phyloP scores from a whole-genome alignment of 768 basidiomycete genomes.

The Dentipellis fragilis region DNA sequence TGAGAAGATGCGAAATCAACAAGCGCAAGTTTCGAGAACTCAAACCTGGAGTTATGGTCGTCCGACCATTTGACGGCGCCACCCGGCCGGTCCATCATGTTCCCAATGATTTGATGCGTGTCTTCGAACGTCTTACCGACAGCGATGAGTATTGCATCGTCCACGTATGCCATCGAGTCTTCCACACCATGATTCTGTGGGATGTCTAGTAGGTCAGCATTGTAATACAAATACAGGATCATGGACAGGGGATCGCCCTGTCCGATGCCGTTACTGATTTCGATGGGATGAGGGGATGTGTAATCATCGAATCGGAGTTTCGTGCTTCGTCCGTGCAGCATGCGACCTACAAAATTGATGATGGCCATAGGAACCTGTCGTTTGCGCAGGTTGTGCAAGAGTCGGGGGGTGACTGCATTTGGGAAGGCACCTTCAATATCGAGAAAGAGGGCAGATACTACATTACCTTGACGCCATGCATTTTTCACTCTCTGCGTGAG shows the following conservation, averaged over 20 bases:
- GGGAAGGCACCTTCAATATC: constrained; percentile 37
- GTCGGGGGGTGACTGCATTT: constrained; percentile 21
- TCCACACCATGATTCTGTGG: not conserved
- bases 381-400: constrained; percentile 24
- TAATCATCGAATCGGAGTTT: constrained; percentile 10
- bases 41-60: not conserved
- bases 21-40: not conserved
- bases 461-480: constrained; percentile 22
- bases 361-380: constrained; percentile 18
- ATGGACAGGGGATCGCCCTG: constrained; percentile 19
- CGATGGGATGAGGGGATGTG: constrained; percentile 4
- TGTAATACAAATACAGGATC: constrained; percentile 16
- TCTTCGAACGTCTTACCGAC: constrained; percentile 15
- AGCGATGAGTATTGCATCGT: constrained; percentile 13
- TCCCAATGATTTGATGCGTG: not conserved
- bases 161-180: not conserved
- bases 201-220: constrained; percentile 14
- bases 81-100: not conserved
- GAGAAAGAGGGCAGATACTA: constrained; percentile 27
- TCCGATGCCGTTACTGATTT: constrained; percentile 10
- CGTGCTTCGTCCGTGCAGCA: constrained; percentile 4
- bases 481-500: constrained; percentile 5
- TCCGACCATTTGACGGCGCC: not conserved
- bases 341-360: constrained; percentile 9
- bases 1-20: not conserved